Base-by-base conservation (phyloP, 139 green algal species). In the Auxenochlorella pyrenoidosa region DNA sequence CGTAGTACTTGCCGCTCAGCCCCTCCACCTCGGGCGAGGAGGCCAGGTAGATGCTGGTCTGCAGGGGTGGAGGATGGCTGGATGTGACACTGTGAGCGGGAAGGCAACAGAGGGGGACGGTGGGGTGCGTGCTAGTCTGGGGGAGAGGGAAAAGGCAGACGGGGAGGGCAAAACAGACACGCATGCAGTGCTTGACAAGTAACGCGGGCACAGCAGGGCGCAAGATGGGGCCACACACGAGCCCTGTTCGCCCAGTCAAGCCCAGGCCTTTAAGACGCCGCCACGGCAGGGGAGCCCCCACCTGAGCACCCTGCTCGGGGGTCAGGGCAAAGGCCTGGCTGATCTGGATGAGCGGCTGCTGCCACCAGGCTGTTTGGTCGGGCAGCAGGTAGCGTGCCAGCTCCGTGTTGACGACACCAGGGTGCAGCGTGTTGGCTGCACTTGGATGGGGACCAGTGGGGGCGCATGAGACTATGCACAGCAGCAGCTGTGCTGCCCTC, bases 341-440 rank as follows among this genome's bases (percentile, higher is more conserved):
- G 3, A 72, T 43, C 38, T 82, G 36, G 54, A 92, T 30, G 43
- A 93, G 78, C 43, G 92, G 86, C 78, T 84, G 71, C 84, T 90
- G 89, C 89, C 87, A 96, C 58, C 24, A 83, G 28, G 79, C 70
- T 0, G 59, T 34, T 63, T 76, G 34, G 10, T 76, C 80, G 18
- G 80, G 80, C 80, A 85, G 80, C 80, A 85, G 63, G 80, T 85
- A 85, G 21, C 80, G 80, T 24, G 63, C 63, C 26, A 98, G 92
- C 88, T 98, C 95, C 3, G 96, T 98, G n/a, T 89, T 82, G 15
- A 98, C 96, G 2, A 97, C 92, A 0, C 96, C 96, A 2, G 96
- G 96, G 89, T 97, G 95, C 60, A 98, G 88, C 32, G 88, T 78
- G 90, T 98, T 98, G 34, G 85, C 93, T 54, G 91, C 94, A 28